A percentile compares a stretch with the other conserved stretches of the same genome.
These are phyloP conservation scores for Amaranthus tricolor DNA, from an alignment of 179 eudicot species.

Conservation along the genomic window DNA sequence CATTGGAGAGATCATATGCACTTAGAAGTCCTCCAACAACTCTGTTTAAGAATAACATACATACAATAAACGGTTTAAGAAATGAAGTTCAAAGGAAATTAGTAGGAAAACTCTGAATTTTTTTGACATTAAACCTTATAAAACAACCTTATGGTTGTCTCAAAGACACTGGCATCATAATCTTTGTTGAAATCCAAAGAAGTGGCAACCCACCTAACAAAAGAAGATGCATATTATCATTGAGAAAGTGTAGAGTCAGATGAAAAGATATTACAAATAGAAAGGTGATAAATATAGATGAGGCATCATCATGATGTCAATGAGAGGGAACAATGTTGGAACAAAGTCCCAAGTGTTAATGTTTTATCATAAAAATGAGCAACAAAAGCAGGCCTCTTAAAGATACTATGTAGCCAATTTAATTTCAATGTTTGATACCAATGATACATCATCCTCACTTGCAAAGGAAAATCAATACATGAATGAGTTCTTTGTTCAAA, in stretches of 20 bases:
- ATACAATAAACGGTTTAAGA: neutral
- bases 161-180: conserved; percentile 99
- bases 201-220: conserved; percentile 90
- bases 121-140: conserved; percentile 67
- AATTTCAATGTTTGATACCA: no score
- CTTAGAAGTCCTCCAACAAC: conserved; percentile 99
- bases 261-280: neutral
- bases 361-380: no score
- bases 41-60: conserved; percentile 39
- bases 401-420: no score
- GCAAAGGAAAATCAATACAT: neutral
- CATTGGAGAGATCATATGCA: conserved; percentile 93
- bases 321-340: neutral
- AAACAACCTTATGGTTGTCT: conserved; percentile 99
- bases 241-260: neutral
- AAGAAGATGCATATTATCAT: conserved; percentile 16
- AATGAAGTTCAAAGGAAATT: conserved; percentile 2
- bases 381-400: no score
- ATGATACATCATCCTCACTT: neutral
- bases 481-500: no score
- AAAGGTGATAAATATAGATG: neutral
- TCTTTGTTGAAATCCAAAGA: conserved; percentile 96
- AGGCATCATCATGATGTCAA: neutral
- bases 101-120: conserved; percentile 13
- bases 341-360: neutral